Conservation (phyloP, 495 filamentous ascomycete genomes). For the Annulohypoxylon bovei region DNA sequence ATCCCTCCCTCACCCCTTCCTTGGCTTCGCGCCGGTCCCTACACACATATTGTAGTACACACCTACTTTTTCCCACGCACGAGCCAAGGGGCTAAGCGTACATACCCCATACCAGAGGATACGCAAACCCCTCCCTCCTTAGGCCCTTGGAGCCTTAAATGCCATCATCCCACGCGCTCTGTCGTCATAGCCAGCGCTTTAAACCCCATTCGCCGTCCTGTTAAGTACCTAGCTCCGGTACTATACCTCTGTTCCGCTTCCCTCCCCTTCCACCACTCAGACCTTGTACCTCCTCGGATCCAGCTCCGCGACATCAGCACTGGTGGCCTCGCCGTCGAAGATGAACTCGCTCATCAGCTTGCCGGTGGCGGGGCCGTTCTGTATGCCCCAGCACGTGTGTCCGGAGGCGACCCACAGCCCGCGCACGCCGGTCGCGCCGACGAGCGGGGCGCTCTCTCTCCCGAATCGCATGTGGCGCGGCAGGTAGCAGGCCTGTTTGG, state of each 20-base stretch:
- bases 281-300: conserved; percentile 70
- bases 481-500: conserved; percentile 91
- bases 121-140: conserved; percentile 2
- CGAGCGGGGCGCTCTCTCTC: conserved; percentile 71
- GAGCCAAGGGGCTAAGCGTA: conserved; percentile 25
- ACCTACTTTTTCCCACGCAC: conserved; percentile 22
- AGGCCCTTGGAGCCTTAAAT: conserved; percentile 2
- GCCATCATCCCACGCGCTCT: conserved; percentile 26
- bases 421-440: conserved; percentile 77
- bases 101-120: neutral
- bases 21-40: conserved; percentile 20
- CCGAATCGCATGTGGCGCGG: conserved; percentile 73
- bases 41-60: conserved; percentile 14
- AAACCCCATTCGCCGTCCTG: neutral
- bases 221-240: neutral
- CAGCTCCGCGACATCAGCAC: conserved; percentile 74
- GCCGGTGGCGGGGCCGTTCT: conserved; percentile 93
- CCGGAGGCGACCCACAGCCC: conserved; percentile 87
- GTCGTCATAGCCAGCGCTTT: conserved; percentile 33
- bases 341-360: conserved; percentile 88
- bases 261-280: conserved; percentile 31
- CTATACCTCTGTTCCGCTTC: neutral
- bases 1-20: conserved; percentile 13
- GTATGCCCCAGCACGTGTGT: conserved; percentile 98
- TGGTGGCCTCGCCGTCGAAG: conserved; percentile 80